These are phyloP conservation scores for Blastocystis sp. DNA, from an alignment of 352 stramenopile genomes.

Conservation along the genomic window DNA sequence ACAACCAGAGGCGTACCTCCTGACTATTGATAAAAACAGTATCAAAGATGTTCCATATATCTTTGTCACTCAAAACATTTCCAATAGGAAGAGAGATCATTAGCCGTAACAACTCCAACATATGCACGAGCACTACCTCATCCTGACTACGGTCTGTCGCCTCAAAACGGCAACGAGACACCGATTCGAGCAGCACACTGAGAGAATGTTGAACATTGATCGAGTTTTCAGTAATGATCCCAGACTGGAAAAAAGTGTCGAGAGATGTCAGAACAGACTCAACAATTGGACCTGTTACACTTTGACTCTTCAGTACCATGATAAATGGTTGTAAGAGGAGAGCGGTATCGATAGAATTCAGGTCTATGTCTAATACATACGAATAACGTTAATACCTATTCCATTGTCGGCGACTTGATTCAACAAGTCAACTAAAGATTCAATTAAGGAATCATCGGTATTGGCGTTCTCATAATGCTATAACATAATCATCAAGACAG, in stretches of 20 bases:
- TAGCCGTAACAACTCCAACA: slow-evolving; percentile 54
- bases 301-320: slow-evolving; percentile 42
- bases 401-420: slow-evolving; percentile 1
- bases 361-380: background rate
- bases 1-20: background rate
- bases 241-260: slow-evolving; percentile 59
- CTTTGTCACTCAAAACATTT: slow-evolving; percentile 7
- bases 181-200: slow-evolving; percentile 48
- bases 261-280: slow-evolving; percentile 38
- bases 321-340: slow-evolving; percentile 58
- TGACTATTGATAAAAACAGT: slow-evolving; percentile 61
- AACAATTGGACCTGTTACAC: slow-evolving; percentile 47
- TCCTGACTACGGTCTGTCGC: slow-evolving; percentile 57
- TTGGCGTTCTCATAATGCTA: background rate
- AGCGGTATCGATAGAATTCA: slow-evolving; percentile 10
- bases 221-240: slow-evolving; percentile 39
- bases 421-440: slow-evolving; percentile 1
- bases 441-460: slow-evolving; percentile 13
- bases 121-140: slow-evolving; percentile 59
- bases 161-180: slow-evolving; percentile 42
- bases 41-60: slow-evolving; percentile 62
- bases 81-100: slow-evolving; percentile 59
- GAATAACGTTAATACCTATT: background rate
- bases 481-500: background rate
- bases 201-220: background rate